Evolutionary conservation across 805 yeast species (phyloP), one percentile per base, ranked within the genome.

Genomic region (Saturnispora kantuleensis): DNA sequence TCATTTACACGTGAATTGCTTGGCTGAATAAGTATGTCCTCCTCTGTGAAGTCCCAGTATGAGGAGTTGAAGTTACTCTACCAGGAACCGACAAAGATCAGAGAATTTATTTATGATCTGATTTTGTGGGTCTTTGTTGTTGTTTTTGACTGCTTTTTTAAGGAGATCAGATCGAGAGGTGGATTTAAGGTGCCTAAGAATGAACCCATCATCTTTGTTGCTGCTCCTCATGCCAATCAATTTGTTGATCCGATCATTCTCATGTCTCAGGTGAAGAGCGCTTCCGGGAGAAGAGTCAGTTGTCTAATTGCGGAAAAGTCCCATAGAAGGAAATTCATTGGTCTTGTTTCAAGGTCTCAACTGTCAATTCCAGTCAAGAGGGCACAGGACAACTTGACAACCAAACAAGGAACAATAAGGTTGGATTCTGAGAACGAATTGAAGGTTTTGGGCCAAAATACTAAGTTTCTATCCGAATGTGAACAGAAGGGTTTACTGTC

Each of bases 361-460:
- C 71, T 81, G 65, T 70, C 96, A 1, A 93, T 93, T 51, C 96
- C 97, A 4, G 98, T 93, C 1, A 81, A 77, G 12, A 74, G 98
- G 53, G 88, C 96, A 2, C 97, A 93, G 61, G 98, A 93, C 60
- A 79, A 79, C 58, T 70, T 90, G 61, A 66, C 59, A 30, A 59
- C 67, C 3, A 94, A 80, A n/a, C 57, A 69, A 0, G 97, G 97
- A 2, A 69, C 66, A 41, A 79, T 89, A 18, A 69, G 52, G 39
- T 56, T 80, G 29, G 81, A 79, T 53, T 64, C 69, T 31, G 71
- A 71, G 5, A 62, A 64, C 21, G 66, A 62, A 18, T 53, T 58
- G 15, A 64, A 61, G 31, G 66, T 90, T 10, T 61, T 63, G 21
- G 97, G 97, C 6, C 59, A 57, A 38, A 34, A 39, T 18, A 88